Conservation (phyloP, 2,329 filamentous ascomycete species). For the Aureobasidium sp. region DNA sequence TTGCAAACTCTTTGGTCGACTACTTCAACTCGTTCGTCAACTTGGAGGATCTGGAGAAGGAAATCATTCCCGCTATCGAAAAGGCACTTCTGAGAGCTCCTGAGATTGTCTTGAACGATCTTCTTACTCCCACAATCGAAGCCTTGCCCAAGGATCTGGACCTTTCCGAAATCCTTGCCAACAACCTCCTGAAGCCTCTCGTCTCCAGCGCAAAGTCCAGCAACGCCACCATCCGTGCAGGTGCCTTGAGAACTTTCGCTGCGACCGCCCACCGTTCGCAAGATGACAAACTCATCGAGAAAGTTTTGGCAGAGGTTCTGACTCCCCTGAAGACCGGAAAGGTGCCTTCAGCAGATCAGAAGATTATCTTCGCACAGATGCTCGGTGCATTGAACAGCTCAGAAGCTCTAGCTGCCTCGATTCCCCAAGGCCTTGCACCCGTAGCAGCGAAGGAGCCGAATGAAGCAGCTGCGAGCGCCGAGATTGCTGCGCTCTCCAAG, state of each 20-base stretch:
- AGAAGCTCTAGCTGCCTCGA: slow-evolving; percentile 53
- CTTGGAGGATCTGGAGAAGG: slow-evolving; percentile 62
- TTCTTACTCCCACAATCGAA: slow-evolving; percentile 63
- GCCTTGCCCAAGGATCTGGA: slow-evolving; percentile 65
- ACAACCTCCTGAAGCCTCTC: slow-evolving; percentile 73
- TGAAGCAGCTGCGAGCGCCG: slow-evolving; percentile 68
- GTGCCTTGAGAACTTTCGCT: slow-evolving; percentile 65
- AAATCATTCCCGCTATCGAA: slow-evolving; percentile 73
- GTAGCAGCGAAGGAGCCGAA: slow-evolving; percentile 79
- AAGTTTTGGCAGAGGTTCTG: slow-evolving; percentile 69
- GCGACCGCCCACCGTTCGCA: slow-evolving; percentile 55
- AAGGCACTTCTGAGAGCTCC: slow-evolving; percentile 83
- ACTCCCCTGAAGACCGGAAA: slow-evolving; percentile 75
- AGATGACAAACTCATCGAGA: slow-evolving; percentile 51
- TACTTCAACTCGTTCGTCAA: slow-evolving; percentile 74
- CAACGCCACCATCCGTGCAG: slow-evolving; percentile 66
- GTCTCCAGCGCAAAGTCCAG: slow-evolving; percentile 88
- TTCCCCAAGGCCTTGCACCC: slow-evolving; percentile 56
- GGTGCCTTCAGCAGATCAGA: slow-evolving; percentile 74
- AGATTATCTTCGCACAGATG: slow-evolving; percentile 73
- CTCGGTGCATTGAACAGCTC: slow-evolving; percentile 57
- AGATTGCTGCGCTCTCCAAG: slow-evolving; percentile 61
- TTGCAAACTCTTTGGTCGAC: slow-evolving; percentile 64
- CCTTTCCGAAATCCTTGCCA: slow-evolving; percentile 62
- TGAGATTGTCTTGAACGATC: slow-evolving; percentile 74